These are phyloP conservation scores for Xerocomus spinulosus DNA, from an alignment of 768 basidiomycete genomes.

Conservation along the genomic window DNA sequence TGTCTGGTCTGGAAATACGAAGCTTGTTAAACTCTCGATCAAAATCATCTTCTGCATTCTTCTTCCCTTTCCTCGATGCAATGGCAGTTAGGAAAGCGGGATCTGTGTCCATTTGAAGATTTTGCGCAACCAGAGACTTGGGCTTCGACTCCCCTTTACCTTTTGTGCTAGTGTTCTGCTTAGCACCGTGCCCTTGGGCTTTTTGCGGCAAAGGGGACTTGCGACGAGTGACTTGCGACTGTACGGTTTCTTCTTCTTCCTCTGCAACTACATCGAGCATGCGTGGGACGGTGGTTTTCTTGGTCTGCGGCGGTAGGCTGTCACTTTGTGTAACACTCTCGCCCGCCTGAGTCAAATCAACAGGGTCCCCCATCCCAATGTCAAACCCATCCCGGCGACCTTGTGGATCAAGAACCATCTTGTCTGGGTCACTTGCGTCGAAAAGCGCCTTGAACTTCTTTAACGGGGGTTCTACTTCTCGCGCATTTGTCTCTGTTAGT, in stretches of 20 bases:
- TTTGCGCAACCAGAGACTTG: constrained; percentile 3
- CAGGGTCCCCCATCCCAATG: constrained; percentile 7
- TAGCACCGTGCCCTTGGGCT: background rate
- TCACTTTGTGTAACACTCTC: constrained; percentile 30
- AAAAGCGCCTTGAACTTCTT: constrained; percentile 73
- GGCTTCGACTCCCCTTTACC: constrained; percentile 5
- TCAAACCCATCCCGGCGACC: constrained; percentile 11
- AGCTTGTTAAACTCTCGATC: constrained; percentile 79
- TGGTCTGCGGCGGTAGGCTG: constrained; percentile 9
- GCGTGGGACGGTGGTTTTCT: constrained; percentile 1
- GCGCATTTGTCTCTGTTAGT: constrained; percentile 12
- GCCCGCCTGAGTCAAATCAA: constrained; percentile 9
- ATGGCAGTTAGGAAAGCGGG: constrained; percentile 65
- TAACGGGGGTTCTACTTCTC: constrained; percentile 45
- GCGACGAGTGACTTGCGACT: constrained; percentile 1
- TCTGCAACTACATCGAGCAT: constrained; percentile 41
- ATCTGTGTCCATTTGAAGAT: constrained; percentile 49
- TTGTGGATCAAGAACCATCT: constrained; percentile 27
- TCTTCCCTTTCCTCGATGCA: constrained; percentile 65
- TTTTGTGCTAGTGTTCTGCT: constrained; percentile 26
- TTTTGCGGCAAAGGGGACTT: constrained; percentile 3
- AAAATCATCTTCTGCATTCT: constrained; percentile 56
- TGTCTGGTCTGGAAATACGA: constrained; percentile 62
- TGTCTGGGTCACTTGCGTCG: constrained; percentile 56
- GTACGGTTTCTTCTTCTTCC: constrained; percentile 49